Evolutionary conservation across 768 basidiomycete species (phyloP), one percentile per base, ranked within the genome.

Genomic region (Tylopilus vinaceipallidus): DNA sequence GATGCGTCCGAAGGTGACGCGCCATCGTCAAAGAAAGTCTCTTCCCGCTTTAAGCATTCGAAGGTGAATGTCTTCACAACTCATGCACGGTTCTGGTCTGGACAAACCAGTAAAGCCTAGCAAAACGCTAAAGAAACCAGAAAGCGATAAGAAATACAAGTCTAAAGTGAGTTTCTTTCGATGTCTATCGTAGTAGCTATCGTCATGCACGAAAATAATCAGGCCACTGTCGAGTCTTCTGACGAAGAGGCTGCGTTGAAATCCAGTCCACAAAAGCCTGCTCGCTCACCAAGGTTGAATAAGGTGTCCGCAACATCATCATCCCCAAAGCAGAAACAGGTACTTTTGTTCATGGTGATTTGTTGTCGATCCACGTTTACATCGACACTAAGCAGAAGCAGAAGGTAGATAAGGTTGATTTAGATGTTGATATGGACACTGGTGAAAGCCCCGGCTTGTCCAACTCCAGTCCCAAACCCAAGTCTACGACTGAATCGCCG

Each of bases 141-240:
- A 63, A 26, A 61, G 49, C n/a, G 52, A 57, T 3, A 43, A 38
- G 19, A 53, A 55, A 19, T 58, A 41, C 50, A 67, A 68, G 44
- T 68, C 67, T 45, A 64, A 57, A 48, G 66, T 63, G 23, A 11
- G 54, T 39, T 13, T 27, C 19, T 42, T 23, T 13, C 22, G 17
- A 14, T 9, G 9, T n/a, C n/a, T 3, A 11, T 22, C 16, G 10
- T 29, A n/a, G 47, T 2, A 17, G 47, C 14, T 3, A 7, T 26
- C 17, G 22, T 36, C 19, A 24, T 45, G 23, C 26, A 44, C 5
- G 36, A 22, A 12, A 26, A 9, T 19, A 5, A 33, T 29, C 24
- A 67, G 66, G 58, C 65, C 36, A 42, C 52, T 12, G 55, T 69
- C 9, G 65, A 67, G 30, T 58, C 65, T 20, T 69, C 66, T 1